These are phyloP conservation scores for Colletotrichum viniferum DNA, from an alignment of 2,329 filamentous ascomycete genomes.

Conservation along the genomic window DNA sequence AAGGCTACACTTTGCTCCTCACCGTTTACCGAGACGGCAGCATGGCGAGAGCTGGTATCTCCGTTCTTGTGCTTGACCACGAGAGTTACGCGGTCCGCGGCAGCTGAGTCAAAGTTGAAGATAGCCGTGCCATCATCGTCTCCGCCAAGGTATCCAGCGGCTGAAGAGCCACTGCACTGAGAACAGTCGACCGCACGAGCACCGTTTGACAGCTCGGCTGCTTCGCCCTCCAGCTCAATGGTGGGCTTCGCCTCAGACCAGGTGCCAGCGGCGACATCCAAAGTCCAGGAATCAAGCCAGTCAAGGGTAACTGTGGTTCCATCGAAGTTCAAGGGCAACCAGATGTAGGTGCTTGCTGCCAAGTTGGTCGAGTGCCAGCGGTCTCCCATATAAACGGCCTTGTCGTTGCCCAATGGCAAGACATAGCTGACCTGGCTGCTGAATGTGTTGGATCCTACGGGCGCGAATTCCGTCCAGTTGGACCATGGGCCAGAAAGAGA, in stretches of 20 bases:
- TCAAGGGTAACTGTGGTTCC: conserved; percentile 55
- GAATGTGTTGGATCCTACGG: conserved; percentile 60
- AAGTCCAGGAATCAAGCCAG: conserved; percentile 60
- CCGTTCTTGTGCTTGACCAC: conserved; percentile 62
- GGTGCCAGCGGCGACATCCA: conserved; percentile 45
- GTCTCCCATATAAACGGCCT: conserved; percentile 68
- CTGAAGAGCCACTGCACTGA: conserved; percentile 51
- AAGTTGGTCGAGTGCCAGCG: conserved; percentile 68
- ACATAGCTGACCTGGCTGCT: conserved; percentile 65
- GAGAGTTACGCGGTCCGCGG: conserved; percentile 52
- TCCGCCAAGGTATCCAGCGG: conserved; percentile 62
- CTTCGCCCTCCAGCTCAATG: conserved; percentile 56
- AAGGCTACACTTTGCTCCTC: conserved; percentile 57
- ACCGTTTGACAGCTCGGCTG: conserved; percentile 45
- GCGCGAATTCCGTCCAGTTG: conserved; percentile 62
- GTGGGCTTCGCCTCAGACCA: conserved; percentile 50
- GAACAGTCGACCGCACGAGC: conserved; percentile 53
- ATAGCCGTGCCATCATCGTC: conserved; percentile 47
- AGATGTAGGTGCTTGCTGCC: conserved; percentile 65
- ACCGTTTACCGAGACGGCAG: conserved; percentile 61
- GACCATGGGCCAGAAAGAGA: conserved; percentile 66
- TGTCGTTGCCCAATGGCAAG: conserved; percentile 43
- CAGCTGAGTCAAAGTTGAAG: conserved; percentile 50
- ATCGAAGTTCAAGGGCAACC: conserved; percentile 62
- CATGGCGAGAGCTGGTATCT: conserved; percentile 55